phyloP scores from a whole-genome alignment of 2,329 filamentous ascomycete genomes.

The Exophiala sp. region DNA sequence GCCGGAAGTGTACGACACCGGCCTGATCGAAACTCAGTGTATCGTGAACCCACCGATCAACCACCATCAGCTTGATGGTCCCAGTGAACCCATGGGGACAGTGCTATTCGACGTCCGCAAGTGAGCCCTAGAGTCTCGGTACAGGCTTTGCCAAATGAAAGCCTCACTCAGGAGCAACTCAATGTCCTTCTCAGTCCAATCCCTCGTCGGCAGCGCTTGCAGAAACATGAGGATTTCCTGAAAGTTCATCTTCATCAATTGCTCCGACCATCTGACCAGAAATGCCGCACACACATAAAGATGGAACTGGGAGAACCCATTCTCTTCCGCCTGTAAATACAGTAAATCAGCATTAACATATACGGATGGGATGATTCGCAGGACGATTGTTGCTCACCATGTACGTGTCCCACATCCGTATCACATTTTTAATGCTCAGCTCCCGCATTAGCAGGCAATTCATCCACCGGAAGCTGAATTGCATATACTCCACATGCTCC shows the following conservation, averaged over 20 bases:
- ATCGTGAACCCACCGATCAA: too few species aligned
- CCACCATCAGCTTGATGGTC: conserved; percentile 25
- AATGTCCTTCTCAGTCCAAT: conserved; percentile 98
- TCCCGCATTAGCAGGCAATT: conserved; percentile 98
- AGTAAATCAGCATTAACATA: conserved; percentile 1
- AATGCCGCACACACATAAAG: conserved; percentile 98
- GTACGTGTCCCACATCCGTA: conserved; percentile 99
- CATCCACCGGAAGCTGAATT: conserved; percentile 99
- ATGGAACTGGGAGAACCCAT: conserved; percentile 97
- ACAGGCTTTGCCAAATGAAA: conserved; percentile 97
- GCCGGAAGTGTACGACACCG: too few species aligned
- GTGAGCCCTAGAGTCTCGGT: conserved; percentile 90
- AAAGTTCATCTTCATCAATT: conserved; percentile 84
- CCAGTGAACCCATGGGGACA: conserved; percentile 24
- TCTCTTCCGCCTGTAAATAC: conserved; percentile 85
- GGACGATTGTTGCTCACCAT: conserved; percentile 57
- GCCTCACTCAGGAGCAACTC: conserved; percentile 92
- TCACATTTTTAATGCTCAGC: conserved; percentile 91
- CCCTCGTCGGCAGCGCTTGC: conserved; percentile 82
- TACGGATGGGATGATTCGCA: not conserved
- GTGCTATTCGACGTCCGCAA: conserved; percentile 46
- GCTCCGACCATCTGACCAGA: conserved; percentile 95
- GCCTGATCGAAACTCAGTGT: too few species aligned
- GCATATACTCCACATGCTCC: conserved; percentile 95
- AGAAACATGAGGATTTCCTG: conserved; percentile 99